Base-by-base conservation (phyloP, 1,284 basidiomycete species). In the Porodaedalea pini region DNA sequence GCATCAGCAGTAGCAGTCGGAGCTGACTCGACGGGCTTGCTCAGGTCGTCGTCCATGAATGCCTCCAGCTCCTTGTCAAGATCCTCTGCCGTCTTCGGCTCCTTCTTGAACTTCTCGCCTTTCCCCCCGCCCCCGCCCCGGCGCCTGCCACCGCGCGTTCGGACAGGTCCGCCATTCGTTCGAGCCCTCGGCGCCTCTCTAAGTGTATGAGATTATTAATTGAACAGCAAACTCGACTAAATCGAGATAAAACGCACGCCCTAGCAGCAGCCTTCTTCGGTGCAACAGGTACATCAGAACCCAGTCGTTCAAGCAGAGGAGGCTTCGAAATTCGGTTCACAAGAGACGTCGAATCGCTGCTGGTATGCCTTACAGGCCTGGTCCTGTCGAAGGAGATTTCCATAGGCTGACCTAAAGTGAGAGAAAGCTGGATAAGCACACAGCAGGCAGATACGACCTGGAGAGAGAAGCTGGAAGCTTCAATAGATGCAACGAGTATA, bases 11-110 rank as follows among this genome's bases (percentile, higher is more conserved):
- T 57, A 15, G 50, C 65, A 6, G 59, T 62, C 3, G 59, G 31
- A 4, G 68, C 59, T 41, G 68, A 63, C 51, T 75, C 72, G 13
- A 15, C 50, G 19, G 36, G 48, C 48, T 36, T 27, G 17, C 36
- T 19, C 25, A 19, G 4, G 15, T 56, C 56, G n/a, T 81, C 78
- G 60, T 85, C 83, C 92, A 96, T 94, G 71, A 95, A 97, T 1
- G 87, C 85, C 64, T 97, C 94, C 61, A 98, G 72, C 73, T 98
- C 94, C 68, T 83, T 86, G 71, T 98, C 95, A 56, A 98, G 74
- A 64, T 97, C 92, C 55, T 85, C 89, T 3, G 83, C 86, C 6
- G 89, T 92, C 68, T 90, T 81, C 31, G 76, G 76, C 68, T 52
- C 50, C 41, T 80, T 81, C 67, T 80, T 82, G 4, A 73, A 73